Percentiles rank a stretch among this genome's conserved stretches.
These are phyloP conservation scores for Salvia sclarea DNA, from an alignment of 305 asterid species.

Conservation along the genomic window DNA sequence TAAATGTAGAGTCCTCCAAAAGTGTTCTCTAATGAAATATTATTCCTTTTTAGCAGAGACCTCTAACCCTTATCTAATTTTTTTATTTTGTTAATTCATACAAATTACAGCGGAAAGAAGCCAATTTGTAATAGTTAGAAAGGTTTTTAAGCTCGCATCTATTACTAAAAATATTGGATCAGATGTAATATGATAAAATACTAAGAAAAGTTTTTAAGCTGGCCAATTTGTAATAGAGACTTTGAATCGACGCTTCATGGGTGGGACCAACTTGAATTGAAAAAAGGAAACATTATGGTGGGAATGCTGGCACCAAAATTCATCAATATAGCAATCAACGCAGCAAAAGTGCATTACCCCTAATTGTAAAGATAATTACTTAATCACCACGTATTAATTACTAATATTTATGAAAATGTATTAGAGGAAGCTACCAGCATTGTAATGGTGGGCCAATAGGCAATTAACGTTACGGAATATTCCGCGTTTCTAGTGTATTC, in stretches of 20 bases:
- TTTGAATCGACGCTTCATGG: background rate
- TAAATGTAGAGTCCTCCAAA: too few relatives aligned
- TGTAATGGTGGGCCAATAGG: slow-evolving; percentile 17
- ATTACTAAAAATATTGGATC: too few relatives aligned
- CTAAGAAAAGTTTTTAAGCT: too few relatives aligned
- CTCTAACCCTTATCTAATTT: too few relatives aligned
- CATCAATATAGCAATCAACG: background rate
- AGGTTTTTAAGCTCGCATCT: too few relatives aligned
- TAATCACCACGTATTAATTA: background rate
- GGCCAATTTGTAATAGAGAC: too few relatives aligned
- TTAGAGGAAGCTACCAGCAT: slow-evolving; percentile 16
- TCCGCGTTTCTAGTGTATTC: slow-evolving; percentile 13
- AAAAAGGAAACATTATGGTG: background rate
- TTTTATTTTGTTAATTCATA: too few relatives aligned
- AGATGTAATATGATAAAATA: too few relatives aligned
- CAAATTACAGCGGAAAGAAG: too few relatives aligned
- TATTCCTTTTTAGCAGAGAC: too few relatives aligned
- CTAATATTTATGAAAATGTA: background rate
- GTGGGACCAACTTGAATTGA: background rate
- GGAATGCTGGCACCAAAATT: background rate
- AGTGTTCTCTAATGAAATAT: too few relatives aligned
- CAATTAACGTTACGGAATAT: slow-evolving; percentile 4
- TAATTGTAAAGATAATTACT: background rate
- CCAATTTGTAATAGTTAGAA: too few relatives aligned
- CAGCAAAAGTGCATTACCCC: background rate